These are phyloP conservation scores for Cyclotella baltica DNA, from an alignment of 108 stramenopile species.

Conservation along the genomic window DNA sequence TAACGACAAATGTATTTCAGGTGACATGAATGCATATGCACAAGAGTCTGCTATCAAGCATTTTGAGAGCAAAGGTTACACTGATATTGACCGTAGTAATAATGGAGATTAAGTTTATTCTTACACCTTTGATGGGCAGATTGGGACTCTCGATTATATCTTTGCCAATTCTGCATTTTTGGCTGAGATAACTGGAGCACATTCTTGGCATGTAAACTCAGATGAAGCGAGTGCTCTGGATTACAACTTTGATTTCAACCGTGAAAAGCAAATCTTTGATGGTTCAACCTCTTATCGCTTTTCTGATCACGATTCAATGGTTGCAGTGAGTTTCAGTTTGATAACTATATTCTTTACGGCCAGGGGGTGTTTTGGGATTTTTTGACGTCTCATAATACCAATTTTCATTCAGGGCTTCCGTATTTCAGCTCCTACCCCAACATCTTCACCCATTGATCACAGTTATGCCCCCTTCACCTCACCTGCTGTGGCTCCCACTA, in stretches of 20 bases:
- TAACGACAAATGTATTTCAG: no score
- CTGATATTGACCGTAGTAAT: conserved; percentile 14
- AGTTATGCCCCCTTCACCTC: no score
- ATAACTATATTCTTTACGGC: no score
- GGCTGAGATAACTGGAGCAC: conserved; percentile 14
- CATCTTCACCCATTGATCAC: no score
- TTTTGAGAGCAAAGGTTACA: conserved; percentile 34
- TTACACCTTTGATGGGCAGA: conserved; percentile 52
- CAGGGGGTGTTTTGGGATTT: no score
- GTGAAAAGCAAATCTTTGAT: conserved; percentile 30
- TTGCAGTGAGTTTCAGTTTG: no score
- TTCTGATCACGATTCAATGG: conserved; percentile 52
- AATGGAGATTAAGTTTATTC: conserved; percentile 28
- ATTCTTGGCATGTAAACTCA: conserved; percentile 48
- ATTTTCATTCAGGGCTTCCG: no score
- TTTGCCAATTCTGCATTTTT: conserved; percentile 25
- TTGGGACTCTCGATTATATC: conserved; percentile 53
- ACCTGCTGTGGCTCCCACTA: no score
- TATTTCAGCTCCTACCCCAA: no score
- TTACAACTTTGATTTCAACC: conserved; percentile 48
- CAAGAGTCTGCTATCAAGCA: conserved; percentile 39
- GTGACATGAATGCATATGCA: conserved; percentile 55
- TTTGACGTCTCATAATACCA: no score
- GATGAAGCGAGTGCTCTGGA: conserved; percentile 51
- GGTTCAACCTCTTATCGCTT: conserved; percentile 23